Percentiles rank a stretch among this genome's conserved stretches.
phyloP scores from a whole-genome alignment of 2,329 filamentous ascomycete species.

The Stachybotrys elegans region DNA sequence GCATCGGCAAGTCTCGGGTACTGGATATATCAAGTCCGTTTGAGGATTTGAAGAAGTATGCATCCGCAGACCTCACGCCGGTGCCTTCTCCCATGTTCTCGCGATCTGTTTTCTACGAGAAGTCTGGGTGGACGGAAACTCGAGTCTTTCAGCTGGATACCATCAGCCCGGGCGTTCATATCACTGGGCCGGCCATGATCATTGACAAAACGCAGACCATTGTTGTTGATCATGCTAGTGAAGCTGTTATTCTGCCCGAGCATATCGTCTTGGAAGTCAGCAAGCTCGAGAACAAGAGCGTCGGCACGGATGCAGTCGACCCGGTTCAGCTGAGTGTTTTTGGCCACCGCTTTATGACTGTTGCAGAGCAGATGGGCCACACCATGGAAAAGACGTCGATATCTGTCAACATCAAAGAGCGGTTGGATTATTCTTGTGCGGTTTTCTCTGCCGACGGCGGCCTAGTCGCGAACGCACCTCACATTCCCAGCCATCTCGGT shows the following conservation, averaged over 20 bases:
- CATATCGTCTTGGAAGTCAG: constrained; percentile 29
- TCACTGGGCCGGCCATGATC: constrained; percentile 61
- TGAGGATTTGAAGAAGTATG: constrained; percentile 15
- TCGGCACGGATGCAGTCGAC: constrained; percentile 46
- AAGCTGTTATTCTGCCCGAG: constrained; percentile 25
- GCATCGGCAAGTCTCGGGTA: constrained; percentile 22
- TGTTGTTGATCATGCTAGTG: constrained; percentile 49
- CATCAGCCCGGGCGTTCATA: constrained; percentile 11
- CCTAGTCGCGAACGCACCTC: constrained; percentile 68
- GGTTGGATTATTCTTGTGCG: constrained; percentile 74
- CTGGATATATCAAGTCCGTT: constrained; percentile 18
- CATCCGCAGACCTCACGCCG: constrained; percentile 3
- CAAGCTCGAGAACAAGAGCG: constrained; percentile 12
- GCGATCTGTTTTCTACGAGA: constrained; percentile 19
- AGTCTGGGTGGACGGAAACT: constrained; percentile 19
- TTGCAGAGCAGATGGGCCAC: constrained; percentile 76
- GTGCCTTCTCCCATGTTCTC: constrained; percentile 13
- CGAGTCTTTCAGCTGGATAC: constrained; percentile 18
- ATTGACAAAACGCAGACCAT: constrained; percentile 72
- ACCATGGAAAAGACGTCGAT: constrained; percentile 73
- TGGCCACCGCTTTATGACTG: constrained; percentile 74
- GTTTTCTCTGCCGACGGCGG: constrained; percentile 69
- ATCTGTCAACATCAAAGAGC: constrained; percentile 73
- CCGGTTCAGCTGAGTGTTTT: constrained; percentile 72
- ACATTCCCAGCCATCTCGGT: constrained; percentile 72